Conservation (phyloP, 2,329 filamentous ascomycete species). For the Arthrinium phaeospermum region DNA sequence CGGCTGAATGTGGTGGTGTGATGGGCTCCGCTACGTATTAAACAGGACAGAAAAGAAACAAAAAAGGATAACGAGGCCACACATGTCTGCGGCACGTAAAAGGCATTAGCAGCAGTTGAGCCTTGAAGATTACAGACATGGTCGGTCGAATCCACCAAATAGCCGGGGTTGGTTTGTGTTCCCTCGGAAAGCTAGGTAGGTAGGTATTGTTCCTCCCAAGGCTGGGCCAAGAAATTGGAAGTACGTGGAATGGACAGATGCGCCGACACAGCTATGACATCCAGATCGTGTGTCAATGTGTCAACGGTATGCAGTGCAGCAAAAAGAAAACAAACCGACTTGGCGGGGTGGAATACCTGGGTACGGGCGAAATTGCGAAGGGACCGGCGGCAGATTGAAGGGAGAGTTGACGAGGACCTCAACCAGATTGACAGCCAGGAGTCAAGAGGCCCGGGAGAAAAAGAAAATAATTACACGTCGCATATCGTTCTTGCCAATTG, state of each 20-base stretch:
- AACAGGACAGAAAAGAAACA: not conserved
- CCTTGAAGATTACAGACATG: not conserved
- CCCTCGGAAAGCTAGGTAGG: not conserved
- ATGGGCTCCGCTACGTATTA: conserved; percentile 10
- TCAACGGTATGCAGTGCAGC: conserved; percentile 13
- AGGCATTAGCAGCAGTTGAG: not conserved
- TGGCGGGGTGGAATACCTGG: conserved; percentile 9
- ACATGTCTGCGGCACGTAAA: not conserved
- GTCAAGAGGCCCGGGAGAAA: not conserved
- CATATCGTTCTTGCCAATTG: conserved; percentile 11
- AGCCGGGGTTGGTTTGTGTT: not conserved
- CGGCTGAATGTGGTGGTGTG: conserved; percentile 11
- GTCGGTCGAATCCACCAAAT: not conserved
- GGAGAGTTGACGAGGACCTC: not conserved
- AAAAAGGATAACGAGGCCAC: not conserved
- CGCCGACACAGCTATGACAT: not conserved
- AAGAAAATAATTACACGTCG: conserved; percentile 5
- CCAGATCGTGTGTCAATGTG: conserved; percentile 7
- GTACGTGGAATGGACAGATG: not conserved
- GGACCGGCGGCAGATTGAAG: not conserved
- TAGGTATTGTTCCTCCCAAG: not conserved
- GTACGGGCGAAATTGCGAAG: not conserved
- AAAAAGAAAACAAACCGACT: not conserved
- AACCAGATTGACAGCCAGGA: not conserved
- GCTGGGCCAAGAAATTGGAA: not conserved